Evolutionary conservation across 1,284 basidiomycete species (phyloP).

Genomic region (Microbotryomycetes sp.): DNA sequence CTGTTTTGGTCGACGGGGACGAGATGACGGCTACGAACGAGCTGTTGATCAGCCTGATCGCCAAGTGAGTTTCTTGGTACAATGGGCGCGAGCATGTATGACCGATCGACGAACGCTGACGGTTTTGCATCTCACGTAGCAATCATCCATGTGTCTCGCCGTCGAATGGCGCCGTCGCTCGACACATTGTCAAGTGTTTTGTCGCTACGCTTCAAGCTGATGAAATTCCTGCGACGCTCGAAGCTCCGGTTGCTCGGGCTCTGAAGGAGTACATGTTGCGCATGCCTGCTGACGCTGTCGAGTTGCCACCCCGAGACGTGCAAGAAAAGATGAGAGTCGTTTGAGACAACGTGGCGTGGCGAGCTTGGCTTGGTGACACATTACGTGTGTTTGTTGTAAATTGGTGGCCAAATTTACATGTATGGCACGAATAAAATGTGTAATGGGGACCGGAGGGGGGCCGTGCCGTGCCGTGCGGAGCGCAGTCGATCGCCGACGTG

Average conservation of each 20-base stretch:
- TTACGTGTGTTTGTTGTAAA: too few species aligned
- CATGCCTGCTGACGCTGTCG: background rate
- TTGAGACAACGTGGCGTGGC: too few species aligned
- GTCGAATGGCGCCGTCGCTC: background rate
- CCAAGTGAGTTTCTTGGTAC: background rate
- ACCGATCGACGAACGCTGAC: too few species aligned
- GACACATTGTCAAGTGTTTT: conserved; percentile 1
- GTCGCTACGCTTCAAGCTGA: background rate
- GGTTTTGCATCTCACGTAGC: background rate
- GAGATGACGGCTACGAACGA: conserved; percentile 2
- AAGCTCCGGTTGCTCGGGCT: background rate
- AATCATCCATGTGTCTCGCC: background rate
- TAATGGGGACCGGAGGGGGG: too few species aligned
- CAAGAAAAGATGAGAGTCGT: too few species aligned
- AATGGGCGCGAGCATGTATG: too few species aligned
- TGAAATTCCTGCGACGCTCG: background rate
- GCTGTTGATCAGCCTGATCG: conserved; percentile 6
- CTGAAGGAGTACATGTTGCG: conserved; percentile 1
- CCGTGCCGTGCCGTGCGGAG: too few species aligned
- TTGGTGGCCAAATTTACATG: too few species aligned
- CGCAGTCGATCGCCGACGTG: too few species aligned
- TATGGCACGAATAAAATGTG: too few species aligned
- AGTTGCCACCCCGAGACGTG: too few species aligned
- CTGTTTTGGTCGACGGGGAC: conserved; percentile 10
- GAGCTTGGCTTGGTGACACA: too few species aligned